phyloP scores from a whole-genome alignment of 352 stramenopile species.

The Thraustochytrium sp. region DNA sequence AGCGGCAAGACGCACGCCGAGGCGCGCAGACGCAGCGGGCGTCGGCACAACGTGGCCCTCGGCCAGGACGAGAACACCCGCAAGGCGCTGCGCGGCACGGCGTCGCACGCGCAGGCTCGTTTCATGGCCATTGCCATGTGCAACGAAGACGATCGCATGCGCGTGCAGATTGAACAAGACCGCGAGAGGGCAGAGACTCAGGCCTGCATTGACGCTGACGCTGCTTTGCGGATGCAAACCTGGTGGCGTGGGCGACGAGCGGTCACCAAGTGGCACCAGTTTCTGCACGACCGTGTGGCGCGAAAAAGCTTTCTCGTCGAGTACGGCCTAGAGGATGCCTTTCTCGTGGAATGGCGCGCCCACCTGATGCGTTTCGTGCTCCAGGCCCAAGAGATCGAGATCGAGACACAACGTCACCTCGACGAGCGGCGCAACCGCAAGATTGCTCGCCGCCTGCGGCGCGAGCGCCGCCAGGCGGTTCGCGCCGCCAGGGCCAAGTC shows the following conservation, averaged over 20 bases:
- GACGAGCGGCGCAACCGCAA: background rate
- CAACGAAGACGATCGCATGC: background rate
- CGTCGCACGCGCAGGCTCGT: background rate
- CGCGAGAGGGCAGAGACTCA: background rate
- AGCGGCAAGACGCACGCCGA: background rate
- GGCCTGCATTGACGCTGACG: background rate
- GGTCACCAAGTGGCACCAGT: background rate
- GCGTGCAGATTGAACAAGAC: background rate
- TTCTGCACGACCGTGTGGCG: background rate
- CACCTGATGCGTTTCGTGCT: background rate
- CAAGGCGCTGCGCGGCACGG: background rate
- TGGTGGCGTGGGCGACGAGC: background rate
- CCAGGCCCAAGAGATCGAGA: background rate
- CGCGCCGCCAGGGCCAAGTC: no score
- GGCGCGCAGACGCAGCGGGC: background rate
- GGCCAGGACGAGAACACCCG: background rate
- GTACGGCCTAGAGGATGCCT: background rate
- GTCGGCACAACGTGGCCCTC: background rate
- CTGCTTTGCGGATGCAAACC: background rate
- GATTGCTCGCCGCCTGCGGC: background rate
- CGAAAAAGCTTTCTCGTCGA: conserved; percentile 6
- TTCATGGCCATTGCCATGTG: background rate
- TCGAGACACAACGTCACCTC: background rate
- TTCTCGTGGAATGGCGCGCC: conserved; percentile 1
- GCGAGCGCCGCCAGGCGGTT: background rate